Evolutionary conservation across 768 basidiomycete species (phyloP), one percentile per base, ranked within the genome.

Genomic region (Amylocystis lapponica): DNA sequence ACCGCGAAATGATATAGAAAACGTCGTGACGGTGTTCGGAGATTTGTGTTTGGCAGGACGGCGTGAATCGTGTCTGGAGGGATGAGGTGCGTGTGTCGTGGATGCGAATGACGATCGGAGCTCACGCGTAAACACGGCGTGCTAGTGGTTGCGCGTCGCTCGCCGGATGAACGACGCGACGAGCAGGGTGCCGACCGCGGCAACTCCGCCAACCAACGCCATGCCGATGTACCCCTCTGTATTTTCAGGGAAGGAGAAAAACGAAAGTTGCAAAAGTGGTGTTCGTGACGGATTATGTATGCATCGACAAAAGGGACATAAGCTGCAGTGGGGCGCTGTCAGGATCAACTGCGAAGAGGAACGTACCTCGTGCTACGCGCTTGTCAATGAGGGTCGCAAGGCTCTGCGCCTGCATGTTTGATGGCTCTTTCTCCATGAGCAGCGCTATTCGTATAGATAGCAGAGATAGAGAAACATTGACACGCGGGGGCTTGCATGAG

Each of bases 141-240:
- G 22, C 32, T 20, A 35, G 31, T 50, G 52, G 64, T 63, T 76
- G 64, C 75, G 74, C 50, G 62, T 55, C 63, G 87, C 83, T 78
- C 86, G 87, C 80, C 89, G 86, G 78, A 92, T 74, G 58, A 90
- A 69, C 67, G 78, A 69, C 60, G 87, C 84, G 43, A 90, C 45
- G 45, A 86, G 61, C 36, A 91, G 63, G 23, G 86, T 81, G 39
- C 90, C 87, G 17, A 95, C 56, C 12, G 95, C 93, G 12, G 88
- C 92, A 31, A 78, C 84, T 42, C 93, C 91, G 39, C 94, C 94
- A 16, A 83, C 90, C 32, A 99, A 72, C 12, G 93, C 96, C 85
- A 99, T 92, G 36, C 96, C 96, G 38, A 97, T 89, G 62, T 97
- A 97, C n/a, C 94, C 94, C 65, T 99, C 95, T 94, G 62, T 5